Base-by-base conservation (phyloP, 2,329 filamentous ascomycete species). In the Purpureocillium lavendulum region DNA sequence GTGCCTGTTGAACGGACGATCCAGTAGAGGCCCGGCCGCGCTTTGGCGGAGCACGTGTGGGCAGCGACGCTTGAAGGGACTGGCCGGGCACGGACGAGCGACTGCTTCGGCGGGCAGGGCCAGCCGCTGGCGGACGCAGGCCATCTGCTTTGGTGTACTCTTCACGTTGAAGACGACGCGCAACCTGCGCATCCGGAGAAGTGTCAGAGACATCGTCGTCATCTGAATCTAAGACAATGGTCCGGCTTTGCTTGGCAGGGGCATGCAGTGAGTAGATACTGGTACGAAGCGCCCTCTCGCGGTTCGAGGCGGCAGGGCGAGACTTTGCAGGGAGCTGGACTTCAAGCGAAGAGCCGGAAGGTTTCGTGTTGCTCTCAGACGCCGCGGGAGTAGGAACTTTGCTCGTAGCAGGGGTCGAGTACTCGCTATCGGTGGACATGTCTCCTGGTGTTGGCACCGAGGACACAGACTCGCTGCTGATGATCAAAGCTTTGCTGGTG, bases 181-280 rank as follows among this genome's bases (percentile, higher is more conserved):
- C 64, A 18, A 55, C 45, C 30, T 50, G 42, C 11, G 51, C 58
- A 38, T 62, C 55, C 12, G 48, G 45, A 10, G 49, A 54, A 6
- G 45, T 30, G 15, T 53, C 52, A 2, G 44, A 46, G 33, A 51
- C 41, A 24, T 54, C 54, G 0, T 65, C 61, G 0, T 62, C 59
- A 3, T 65, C 59, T 1, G 60, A 61, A 9, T 68, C 62, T 2
- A 64, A 58, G 54, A 44, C 72, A 58, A 68, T 59, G 3, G 30
- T 40, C 9, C 26, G 64, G 53, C 40, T 63, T 44, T 36, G 66
- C 58, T 57, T 75, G 72, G 39, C 61, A 54, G 45, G 71, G 61
- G 62, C 42, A 30, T 59, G 61, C 50, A 77, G 55, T 2, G 72
- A 64, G 44, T 66, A 73, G 36, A 70, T 60, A 58, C 70, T 79